These are phyloP conservation scores for Ceratonia siliqua DNA, from an alignment of 306 rosid genomes.

Conservation along the genomic window DNA sequence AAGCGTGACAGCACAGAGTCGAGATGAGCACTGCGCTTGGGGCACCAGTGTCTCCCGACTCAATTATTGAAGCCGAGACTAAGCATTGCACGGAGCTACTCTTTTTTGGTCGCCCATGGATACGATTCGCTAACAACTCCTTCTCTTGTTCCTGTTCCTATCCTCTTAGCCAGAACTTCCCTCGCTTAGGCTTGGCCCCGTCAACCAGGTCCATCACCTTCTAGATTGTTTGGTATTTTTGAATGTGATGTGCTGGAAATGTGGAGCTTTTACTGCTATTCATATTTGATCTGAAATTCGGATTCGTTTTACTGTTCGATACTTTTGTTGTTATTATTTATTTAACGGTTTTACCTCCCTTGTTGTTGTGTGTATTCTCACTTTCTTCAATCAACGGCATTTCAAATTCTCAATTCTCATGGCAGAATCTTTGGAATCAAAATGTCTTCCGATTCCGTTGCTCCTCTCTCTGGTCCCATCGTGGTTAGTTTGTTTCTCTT, in stretches of 20 bases:
- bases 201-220: not conserved
- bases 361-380: not conserved
- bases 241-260: not conserved
- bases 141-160: not conserved
- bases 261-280: not conserved
- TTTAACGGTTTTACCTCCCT: not conserved
- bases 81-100: not conserved
- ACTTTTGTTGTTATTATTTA: not conserved
- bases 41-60: no score
- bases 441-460: conserved; percentile 54
- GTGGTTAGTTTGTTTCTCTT: conserved; percentile 51
- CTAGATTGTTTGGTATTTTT: not conserved
- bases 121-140: not conserved
- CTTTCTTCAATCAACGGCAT: not conserved
- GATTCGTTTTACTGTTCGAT: not conserved
- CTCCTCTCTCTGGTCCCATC: conserved; percentile 47
- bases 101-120: not conserved
- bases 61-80: not conserved
- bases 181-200: not conserved
- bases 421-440: conserved; percentile 35
- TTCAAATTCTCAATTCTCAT: not conserved
- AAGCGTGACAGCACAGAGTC: no score
- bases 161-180: not conserved
- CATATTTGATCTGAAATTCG: not conserved
- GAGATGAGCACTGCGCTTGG: not conserved